A percentile compares a stretch with the other conserved stretches of the same genome.
Evolutionary conservation across 2,329 filamentous ascomycete species (phyloP).

Genomic region (Polytolypa hystricis): DNA sequence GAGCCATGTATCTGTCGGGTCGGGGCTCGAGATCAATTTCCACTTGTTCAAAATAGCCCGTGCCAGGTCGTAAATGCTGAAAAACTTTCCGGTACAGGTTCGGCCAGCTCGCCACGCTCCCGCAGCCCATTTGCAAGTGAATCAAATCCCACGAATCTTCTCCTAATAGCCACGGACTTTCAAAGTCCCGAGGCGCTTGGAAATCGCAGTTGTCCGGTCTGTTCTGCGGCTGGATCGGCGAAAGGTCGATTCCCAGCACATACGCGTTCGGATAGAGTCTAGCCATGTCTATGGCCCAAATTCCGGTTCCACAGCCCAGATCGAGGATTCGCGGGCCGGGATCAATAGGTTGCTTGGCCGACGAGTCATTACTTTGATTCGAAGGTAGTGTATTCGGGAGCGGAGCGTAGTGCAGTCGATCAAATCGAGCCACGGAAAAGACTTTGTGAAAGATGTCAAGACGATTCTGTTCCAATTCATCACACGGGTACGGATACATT

Average conservation of each 20-base stretch:
- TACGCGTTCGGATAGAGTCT: constrained; percentile 52
- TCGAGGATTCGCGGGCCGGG: constrained; percentile 42
- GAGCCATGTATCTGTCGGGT: constrained; percentile 39
- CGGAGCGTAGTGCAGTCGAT: constrained; percentile 33
- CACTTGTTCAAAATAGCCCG: constrained; percentile 71
- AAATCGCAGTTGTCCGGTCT: constrained; percentile 62
- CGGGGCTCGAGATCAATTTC: constrained; percentile 76
- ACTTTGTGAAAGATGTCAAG: constrained; percentile 75
- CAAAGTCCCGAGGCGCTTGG: constrained; percentile 60
- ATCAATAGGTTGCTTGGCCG: constrained; percentile 6
- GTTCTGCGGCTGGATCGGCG: constrained; percentile 53
- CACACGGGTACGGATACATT: constrained; percentile 67
- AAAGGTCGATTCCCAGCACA: constrained; percentile 51
- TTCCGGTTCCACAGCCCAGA: constrained; percentile 76
- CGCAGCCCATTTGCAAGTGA: constrained; percentile 67
- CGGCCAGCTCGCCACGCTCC: constrained; percentile 67
- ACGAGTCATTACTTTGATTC: neutral
- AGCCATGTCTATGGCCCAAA: constrained; percentile 82
- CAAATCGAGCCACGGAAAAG: constrained; percentile 52
- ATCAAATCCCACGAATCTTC: constrained; percentile 70
- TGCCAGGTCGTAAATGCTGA: constrained; percentile 63
- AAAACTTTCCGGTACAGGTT: constrained; percentile 61
- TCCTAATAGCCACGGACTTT: constrained; percentile 59
- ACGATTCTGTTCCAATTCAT: constrained; percentile 65
- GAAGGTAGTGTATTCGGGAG: constrained; percentile 12